These are phyloP conservation scores for Oxytropis ochrocephala DNA, from an alignment of 306 rosid species.

Conservation along the genomic window DNA sequence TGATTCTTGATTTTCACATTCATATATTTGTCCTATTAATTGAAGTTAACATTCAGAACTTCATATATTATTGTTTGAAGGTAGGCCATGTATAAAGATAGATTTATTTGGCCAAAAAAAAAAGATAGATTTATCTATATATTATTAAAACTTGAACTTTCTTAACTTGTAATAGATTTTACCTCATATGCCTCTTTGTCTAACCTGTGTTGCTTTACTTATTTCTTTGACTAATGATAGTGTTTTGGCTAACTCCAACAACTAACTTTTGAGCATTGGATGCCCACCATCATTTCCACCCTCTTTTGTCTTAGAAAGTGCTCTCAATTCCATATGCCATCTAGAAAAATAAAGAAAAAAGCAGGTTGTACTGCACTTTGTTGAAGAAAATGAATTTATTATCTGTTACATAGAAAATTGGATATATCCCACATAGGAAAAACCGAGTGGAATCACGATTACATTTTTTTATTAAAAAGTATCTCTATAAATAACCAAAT, in stretches of 20 bases:
- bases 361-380: conserved; percentile 10
- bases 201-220: not conserved
- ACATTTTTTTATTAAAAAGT: not conserved
- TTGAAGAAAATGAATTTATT: not conserved
- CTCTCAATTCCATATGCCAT: conserved; percentile 22
- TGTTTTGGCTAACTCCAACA: conserved; percentile 25
- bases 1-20: not conserved
- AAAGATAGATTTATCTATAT: conserved; percentile 6
- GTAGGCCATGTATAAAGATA: conserved; percentile 14
- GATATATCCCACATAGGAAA: not conserved
- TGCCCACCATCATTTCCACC: conserved; percentile 28
- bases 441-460: not conserved
- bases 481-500: not conserved
- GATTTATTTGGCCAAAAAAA: too few relatives aligned
- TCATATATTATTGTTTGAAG: conserved; percentile 9
- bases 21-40: not conserved
- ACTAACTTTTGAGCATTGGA: conserved; percentile 44
- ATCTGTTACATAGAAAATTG: not conserved
- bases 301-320: conserved; percentile 19
- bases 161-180: conserved; percentile 17
- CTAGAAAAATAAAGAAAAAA: conserved; percentile 35
- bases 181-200: conserved; percentile 2
- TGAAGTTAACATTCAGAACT: not conserved
- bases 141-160: not conserved
- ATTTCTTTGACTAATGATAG: conserved; percentile 10